Evolutionary conservation across 805 yeast species (phyloP).

Genomic region (Tetrapisispora arboricola): DNA sequence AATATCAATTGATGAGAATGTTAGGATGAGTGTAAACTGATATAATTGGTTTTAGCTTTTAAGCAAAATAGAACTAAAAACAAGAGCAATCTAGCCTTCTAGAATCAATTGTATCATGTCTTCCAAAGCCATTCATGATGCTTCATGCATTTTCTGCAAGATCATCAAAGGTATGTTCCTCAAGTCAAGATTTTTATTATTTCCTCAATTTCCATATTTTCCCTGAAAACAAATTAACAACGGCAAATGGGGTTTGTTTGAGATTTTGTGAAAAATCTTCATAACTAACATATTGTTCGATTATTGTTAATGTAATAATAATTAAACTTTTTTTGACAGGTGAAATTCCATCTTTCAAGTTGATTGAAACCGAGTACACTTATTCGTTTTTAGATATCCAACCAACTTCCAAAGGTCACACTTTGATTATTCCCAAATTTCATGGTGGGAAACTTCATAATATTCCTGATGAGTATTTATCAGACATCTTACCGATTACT

Average conservation of each 20-base stretch:
- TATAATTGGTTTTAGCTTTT: too few species aligned
- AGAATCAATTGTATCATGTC: too few species aligned
- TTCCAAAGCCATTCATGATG: slow-evolving; percentile 30
- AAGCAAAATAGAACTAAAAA: too few species aligned
- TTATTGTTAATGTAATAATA: too few species aligned
- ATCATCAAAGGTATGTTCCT: slow-evolving; percentile 79
- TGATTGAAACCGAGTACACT: slow-evolving; percentile 72
- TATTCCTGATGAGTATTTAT: slow-evolving; percentile 81
- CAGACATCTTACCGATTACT: slow-evolving; percentile 79
- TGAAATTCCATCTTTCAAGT: slow-evolving; percentile 87
- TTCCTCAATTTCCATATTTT: too few species aligned
- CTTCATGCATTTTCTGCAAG: slow-evolving; percentile 83
- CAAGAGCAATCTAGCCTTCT: too few species aligned
- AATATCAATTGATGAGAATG: too few species aligned
- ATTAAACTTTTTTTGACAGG: slow-evolving; percentile 33
- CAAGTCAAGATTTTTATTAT: too few species aligned
- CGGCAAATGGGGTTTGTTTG: too few species aligned
- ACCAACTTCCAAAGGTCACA: slow-evolving; percentile 84
- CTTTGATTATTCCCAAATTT: slow-evolving; percentile 81
- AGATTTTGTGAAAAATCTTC: background rate
- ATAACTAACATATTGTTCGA: too few species aligned
- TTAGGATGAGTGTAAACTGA: too few species aligned
- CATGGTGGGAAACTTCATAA: slow-evolving; percentile 92
- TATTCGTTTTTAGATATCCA: slow-evolving; percentile 88
- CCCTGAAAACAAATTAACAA: too few species aligned